Base-by-base conservation (phyloP, 306 rosid genomes). In the Purshia tridentata region DNA sequence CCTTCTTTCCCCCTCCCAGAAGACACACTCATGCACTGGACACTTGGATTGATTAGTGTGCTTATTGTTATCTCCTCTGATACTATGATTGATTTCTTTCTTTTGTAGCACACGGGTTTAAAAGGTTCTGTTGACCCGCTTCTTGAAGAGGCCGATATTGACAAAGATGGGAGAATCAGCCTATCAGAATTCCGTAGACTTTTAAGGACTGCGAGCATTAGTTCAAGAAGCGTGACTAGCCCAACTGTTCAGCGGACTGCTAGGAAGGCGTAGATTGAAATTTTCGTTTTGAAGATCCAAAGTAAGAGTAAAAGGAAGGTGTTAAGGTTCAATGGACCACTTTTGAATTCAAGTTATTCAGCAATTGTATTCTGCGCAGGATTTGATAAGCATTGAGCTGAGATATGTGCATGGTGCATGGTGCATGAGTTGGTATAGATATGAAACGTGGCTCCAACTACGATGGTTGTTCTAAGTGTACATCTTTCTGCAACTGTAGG, bases 91-190 rank as follows among this genome's bases (percentile, higher is more conserved):
- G 35, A 62, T 37, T 67, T 64, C 37, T 65, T 75, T 69, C 9
- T n/a, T 54, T 77, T 78, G 82, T 35, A 95, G 99, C 99, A 95
- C 71, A 92, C 98, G 1, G 91, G 99, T 58, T 64, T 95, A 76
- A 80, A 85, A 78, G 97, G 93, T 41, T 95, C 99, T 64, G 76
- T 92, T 29, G 87, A 87, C 58, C 95, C 99, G 16, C 83, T 95
- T 61, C 99, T 95, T 4, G 99, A 95, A 74, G 99, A 95, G 84
- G 99, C 98, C 0, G 99, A 95, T 69, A 83, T 95, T 11, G 98
- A 95, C 86, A 92, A 84, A 76, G 99, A 95, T 67, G 99, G 99
- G 74, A 91, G 82, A 71, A 92, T 95, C 79, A 95, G 99, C 83
- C 79, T 95, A 48, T 76, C 92, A 11, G 99, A 95, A 72, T 95